Base-by-base conservation (phyloP, 352 stramenopile species). In the Pythium apleroticum region DNA sequence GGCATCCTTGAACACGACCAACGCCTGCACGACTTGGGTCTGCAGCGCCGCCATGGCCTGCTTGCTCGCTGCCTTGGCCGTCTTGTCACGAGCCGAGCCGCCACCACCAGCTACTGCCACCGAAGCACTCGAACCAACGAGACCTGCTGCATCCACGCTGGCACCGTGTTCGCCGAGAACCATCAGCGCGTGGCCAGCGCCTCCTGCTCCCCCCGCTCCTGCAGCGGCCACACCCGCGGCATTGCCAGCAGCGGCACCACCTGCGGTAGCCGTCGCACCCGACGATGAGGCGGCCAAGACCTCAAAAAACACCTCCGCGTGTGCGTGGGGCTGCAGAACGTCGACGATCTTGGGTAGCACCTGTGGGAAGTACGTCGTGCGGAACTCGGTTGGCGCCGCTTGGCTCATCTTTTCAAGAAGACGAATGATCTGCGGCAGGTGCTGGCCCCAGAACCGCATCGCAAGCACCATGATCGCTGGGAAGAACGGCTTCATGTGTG, bases 401-500 rank as follows among this genome's bases (percentile, higher is more conserved):
- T 91, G 77, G 0, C 87, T 84, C 20, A 97, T 89, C 43, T 93
- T 88, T 62, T 99, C 93, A 10, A 99, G 87, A 10, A 99, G 83
- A 0, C 83, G 90, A 24, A 99, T 94, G 60, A 99, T 96, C 58
- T 98, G 93, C 20, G 90, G 81, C 27, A 99, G 77, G 75, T 99
- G 97, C 1, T 89, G 82, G n/a, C 81, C 76, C 98, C 98, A 99
- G 66, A 98, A 99, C 15, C 97, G 86, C 50, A 98, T 80, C 14
- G 98, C 86, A 4, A 99, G 86, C 41, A 97, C 86, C 75, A 99
- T 98, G 55, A 99, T 99, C 6, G 88, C 86, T 5, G 91, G 84
- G 19, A 99, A 91, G 75, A 99, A 99, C 24, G 96, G 93, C 52
- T 97, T 90, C 66, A 99, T 91, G 80, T 99, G 93, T 20, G 96